Percentiles rank a stretch among this genome's conserved stretches.
phyloP scores from a whole-genome alignment of 169 alveolate genomes.

The Plasmodium yoelii region DNA sequence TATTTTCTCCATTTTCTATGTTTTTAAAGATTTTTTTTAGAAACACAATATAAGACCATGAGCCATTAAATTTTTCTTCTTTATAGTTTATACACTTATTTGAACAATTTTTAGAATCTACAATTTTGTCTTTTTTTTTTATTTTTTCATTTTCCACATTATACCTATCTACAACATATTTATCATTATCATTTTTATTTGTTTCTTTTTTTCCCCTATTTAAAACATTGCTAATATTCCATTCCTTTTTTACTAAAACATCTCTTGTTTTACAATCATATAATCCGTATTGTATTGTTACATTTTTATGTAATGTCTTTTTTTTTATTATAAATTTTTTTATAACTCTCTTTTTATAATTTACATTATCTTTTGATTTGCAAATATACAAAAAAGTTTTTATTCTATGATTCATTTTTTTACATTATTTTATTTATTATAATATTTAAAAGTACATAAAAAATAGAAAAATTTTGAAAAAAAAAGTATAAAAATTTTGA shows the following conservation, averaged over 20 bases:
- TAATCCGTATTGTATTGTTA: constrained; percentile 24
- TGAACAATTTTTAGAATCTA: not conserved
- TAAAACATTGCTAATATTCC: constrained; percentile 37
- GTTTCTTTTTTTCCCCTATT: constrained; percentile 17
- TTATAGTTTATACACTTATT: not conserved
- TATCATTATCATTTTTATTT: constrained; percentile 3
- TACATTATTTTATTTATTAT: not conserved
- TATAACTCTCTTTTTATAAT: constrained; percentile 22
- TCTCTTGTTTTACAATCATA: constrained; percentile 26
- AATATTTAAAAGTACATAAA: not conserved
- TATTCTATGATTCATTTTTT: constrained; percentile 54
- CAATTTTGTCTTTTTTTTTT: not conserved
- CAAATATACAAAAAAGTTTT: constrained; percentile 37
- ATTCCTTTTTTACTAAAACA: constrained; percentile 40
- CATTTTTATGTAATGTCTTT: constrained; percentile 30
- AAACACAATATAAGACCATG: constrained; percentile 21
- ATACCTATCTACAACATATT: not conserved
- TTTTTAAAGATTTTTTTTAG: constrained; percentile 12
- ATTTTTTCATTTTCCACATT: not conserved
- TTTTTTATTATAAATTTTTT: constrained; percentile 32
- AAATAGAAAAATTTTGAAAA: not conserved
- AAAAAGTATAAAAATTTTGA: not conserved
- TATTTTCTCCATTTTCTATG: constrained; percentile 12
- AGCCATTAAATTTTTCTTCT: not conserved
- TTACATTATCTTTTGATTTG: constrained; percentile 19